Percentiles rank a stretch among this genome's conserved stretches.
Conservation (phyloP, 805 yeast genomes). For the Myxozyma nipponensis region DNA sequence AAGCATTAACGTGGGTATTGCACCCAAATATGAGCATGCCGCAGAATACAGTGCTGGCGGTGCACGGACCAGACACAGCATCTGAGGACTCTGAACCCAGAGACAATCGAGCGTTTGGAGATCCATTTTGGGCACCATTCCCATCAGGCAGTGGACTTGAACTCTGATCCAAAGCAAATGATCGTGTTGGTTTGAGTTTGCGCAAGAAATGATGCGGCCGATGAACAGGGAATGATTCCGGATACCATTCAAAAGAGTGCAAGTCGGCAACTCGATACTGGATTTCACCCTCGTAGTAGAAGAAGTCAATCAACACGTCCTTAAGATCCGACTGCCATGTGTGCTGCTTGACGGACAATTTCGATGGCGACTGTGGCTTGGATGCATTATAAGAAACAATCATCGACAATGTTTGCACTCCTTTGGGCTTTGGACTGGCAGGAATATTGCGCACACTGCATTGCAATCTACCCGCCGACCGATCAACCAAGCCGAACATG, state of each 20-base stretch:
- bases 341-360: background rate
- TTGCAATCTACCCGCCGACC: constrained; percentile 1
- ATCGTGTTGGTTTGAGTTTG: constrained; percentile 1
- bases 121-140: background rate
- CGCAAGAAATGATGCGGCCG: constrained; percentile 20
- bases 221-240: constrained; percentile 12
- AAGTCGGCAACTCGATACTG: constrained; percentile 19
- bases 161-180: constrained; percentile 9
- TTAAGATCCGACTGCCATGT: constrained; percentile 8
- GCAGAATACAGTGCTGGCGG: constrained; percentile 15
- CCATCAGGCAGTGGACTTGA: background rate
- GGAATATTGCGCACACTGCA: constrained; percentile 11
- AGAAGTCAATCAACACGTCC: constrained; percentile 19
- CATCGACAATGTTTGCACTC: constrained; percentile 19
- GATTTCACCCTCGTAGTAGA: constrained; percentile 21
- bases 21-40: constrained; percentile 23
- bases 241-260: constrained; percentile 13
- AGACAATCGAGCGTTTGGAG: background rate
- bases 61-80: constrained; percentile 15
- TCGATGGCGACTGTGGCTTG: too few species aligned
- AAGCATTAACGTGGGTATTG: constrained; percentile 16
- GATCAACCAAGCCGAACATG: constrained; percentile 10
- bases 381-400: constrained; percentile 13
- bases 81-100: background rate
- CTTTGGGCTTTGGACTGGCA: constrained; percentile 19